phyloP scores from a whole-genome alignment of 2,329 filamentous ascomycete species.

The Tolypocladium amazonense region DNA sequence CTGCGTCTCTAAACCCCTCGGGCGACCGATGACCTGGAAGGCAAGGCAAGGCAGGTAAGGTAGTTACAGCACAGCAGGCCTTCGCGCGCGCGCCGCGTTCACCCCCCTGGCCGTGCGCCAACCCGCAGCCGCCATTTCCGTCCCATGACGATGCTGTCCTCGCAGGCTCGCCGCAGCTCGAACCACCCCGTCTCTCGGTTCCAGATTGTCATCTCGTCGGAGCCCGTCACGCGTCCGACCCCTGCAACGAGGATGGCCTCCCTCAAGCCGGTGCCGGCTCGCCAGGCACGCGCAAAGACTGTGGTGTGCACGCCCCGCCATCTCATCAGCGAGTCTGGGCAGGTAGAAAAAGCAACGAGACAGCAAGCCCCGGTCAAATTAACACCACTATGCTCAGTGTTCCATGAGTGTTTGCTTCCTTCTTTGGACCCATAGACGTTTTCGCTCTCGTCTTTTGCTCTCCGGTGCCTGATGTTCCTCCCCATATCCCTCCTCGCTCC shows the following conservation, averaged over 20 bases:
- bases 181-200: not conserved
- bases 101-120: not conserved
- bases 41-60: too few relatives aligned
- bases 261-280: not conserved
- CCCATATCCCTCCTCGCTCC: not conserved
- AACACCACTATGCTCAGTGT: not conserved
- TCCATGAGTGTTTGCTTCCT: not conserved
- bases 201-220: not conserved
- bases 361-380: not conserved
- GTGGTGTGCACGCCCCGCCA: not conserved
- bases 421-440: not conserved
- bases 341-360: conserved; percentile 2
- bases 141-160: not conserved
- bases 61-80: not conserved
- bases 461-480: not conserved
- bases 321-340: not conserved
- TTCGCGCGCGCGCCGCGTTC: not conserved
- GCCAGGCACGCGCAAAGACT: not conserved
- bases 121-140: conserved; percentile 1
- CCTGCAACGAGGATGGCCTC: not conserved
- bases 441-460: not conserved
- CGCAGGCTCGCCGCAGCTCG: not conserved
- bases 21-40: too few relatives aligned
- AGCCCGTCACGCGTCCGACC: not conserved
- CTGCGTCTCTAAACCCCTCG: too few relatives aligned